Evolutionary conservation across 192 early-diverging fungal genomes (phyloP).

Genomic region (Gonapodya sp.): DNA sequence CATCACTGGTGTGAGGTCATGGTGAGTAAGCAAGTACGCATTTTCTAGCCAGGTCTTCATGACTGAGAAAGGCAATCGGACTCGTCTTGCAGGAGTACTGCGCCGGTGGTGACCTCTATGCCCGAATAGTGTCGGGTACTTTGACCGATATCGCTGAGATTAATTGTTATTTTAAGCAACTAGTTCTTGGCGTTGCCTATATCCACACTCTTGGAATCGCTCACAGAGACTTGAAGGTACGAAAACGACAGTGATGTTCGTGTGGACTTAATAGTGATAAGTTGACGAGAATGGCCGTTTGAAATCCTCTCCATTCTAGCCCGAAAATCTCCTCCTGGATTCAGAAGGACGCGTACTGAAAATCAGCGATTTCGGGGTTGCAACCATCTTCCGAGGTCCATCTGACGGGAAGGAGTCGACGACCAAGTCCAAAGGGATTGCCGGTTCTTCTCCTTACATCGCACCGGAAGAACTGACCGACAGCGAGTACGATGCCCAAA

Average conservation of each 20-base stretch:
- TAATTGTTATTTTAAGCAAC: conserved; percentile 44
- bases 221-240: conserved; percentile 22
- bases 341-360: conserved; percentile 30
- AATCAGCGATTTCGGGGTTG: conserved; percentile 44
- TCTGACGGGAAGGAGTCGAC: conserved; percentile 20
- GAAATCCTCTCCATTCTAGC: conserved; percentile 34
- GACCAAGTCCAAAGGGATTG: neutral
- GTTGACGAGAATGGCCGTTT: neutral
- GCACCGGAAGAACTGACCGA: conserved; percentile 36
- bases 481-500: conserved; percentile 80
- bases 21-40: neutral
- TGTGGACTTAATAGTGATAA: neutral
- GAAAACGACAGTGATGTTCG: neutral
- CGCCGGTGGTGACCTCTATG: conserved; percentile 39
- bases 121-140: conserved; percentile 22
- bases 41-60: too few species aligned
- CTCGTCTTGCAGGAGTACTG: conserved; percentile 37
- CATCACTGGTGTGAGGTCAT: conserved; percentile 47
- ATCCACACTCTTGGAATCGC: conserved; percentile 43
- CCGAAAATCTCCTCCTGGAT: conserved; percentile 45
- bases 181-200: conserved; percentile 35
- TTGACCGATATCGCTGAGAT: conserved; percentile 30
- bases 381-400: conserved; percentile 23
- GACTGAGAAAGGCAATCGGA: too few species aligned
- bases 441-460: neutral